A percentile compares a stretch with the other conserved stretches of the same genome.
Evolutionary conservation across 2,329 filamentous ascomycete genomes (phyloP).

Genomic region (Diaporthe batatas): DNA sequence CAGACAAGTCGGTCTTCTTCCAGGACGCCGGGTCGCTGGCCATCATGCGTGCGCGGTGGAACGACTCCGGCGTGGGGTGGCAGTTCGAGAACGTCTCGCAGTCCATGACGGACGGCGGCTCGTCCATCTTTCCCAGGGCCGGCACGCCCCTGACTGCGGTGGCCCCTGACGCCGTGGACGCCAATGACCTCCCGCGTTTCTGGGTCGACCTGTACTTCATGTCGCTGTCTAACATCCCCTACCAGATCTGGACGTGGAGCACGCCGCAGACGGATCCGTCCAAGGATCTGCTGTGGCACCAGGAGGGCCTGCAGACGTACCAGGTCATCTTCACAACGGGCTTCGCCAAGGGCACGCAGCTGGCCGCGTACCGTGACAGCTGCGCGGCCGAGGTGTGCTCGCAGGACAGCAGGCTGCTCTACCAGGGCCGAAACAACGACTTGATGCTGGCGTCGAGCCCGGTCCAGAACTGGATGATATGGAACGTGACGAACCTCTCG

Average conservation of each 20-base stretch:
- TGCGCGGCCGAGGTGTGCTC: conserved; percentile 29
- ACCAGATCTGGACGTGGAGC: conserved; percentile 35
- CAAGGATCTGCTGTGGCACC: conserved; percentile 31
- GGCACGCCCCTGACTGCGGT: conserved; percentile 28
- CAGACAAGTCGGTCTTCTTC: conserved; percentile 38
- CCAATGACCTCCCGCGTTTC: conserved; percentile 12
- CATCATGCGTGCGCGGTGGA: conserved; percentile 36
- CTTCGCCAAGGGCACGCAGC: conserved; percentile 26
- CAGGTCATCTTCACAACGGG: conserved; percentile 25
- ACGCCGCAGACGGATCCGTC: conserved; percentile 31
- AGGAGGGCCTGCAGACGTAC: conserved; percentile 24
- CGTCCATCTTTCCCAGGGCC: conserved; percentile 18
- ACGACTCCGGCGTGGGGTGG: conserved; percentile 16
- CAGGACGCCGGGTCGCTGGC: conserved; percentile 24
- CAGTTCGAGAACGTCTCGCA: conserved; percentile 37
- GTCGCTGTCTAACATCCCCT: conserved; percentile 19
- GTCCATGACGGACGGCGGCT: conserved; percentile 35
- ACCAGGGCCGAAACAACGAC: conserved; percentile 27
- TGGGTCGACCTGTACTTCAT: conserved; percentile 34
- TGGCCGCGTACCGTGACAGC: conserved; percentile 30
- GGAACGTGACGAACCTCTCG: conserved; percentile 29
- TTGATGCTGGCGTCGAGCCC: conserved; percentile 28
- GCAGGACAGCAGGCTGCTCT: conserved; percentile 26
- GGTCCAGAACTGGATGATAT: conserved; percentile 13
- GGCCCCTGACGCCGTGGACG: conserved; percentile 16